Percentiles rank a stretch among this genome's conserved stretches.
Evolutionary conservation across 768 basidiomycete genomes (phyloP).

Genomic region (Pisolithus microcarpus): DNA sequence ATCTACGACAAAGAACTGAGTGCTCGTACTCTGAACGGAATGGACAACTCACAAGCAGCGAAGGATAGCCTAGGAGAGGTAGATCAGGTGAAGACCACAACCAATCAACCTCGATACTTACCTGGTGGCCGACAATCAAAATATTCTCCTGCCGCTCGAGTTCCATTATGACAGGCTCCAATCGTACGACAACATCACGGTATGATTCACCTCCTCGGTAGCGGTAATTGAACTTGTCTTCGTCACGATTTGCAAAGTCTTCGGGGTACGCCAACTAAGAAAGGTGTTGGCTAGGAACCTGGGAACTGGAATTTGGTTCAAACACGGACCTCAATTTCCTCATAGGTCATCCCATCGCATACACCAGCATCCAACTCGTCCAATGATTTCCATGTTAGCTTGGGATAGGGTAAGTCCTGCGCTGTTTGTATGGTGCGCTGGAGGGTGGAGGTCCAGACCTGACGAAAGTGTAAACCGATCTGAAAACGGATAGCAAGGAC

Average conservation of each 20-base stretch:
- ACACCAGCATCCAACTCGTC: slow-evolving; percentile 99
- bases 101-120: slow-evolving; percentile 14
- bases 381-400: slow-evolving; percentile 96
- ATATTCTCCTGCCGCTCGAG: slow-evolving; percentile 97
- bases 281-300: neutral
- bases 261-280: slow-evolving; percentile 87
- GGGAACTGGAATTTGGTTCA: neutral
- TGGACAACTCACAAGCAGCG: slow-evolving; percentile 58
- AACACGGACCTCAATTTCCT: slow-evolving; percentile 83
- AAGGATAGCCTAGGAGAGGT: slow-evolving; percentile 52
- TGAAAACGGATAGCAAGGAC: neutral
- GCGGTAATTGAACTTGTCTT: slow-evolving; percentile 99
- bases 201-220: slow-evolving; percentile 98
- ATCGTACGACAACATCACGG: slow-evolving; percentile 87
- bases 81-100: neutral
- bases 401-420: slow-evolving; percentile 71
- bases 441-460: slow-evolving; percentile 99
- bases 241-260: slow-evolving; percentile 95
- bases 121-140: slow-evolving; percentile 93
- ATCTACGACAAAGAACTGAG: slow-evolving; percentile 39
- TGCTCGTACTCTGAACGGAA: neutral
- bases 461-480: neutral
- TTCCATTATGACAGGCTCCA: slow-evolving; percentile 99
- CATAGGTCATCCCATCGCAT: slow-evolving; percentile 99
- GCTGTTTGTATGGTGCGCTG: slow-evolving; percentile 90